A percentile compares a stretch with the other conserved stretches of the same genome.
Evolutionary conservation across 2,329 filamentous ascomycete species (phyloP).

Genomic region (Claviceps quebecensis): DNA sequence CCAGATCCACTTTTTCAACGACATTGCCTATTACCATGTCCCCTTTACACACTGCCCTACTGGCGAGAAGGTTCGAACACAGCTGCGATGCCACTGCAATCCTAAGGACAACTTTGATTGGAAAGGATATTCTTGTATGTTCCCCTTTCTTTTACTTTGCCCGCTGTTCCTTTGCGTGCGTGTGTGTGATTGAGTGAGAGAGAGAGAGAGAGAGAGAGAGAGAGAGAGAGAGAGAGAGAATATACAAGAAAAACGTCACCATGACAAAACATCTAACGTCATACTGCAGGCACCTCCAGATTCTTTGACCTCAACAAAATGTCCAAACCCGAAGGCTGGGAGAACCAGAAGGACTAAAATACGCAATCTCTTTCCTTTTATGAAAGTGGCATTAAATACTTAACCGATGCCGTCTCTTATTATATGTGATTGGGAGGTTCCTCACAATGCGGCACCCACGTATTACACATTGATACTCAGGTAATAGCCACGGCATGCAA

Average conservation of each 20-base stretch:
- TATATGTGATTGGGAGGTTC: neutral
- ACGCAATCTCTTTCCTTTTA: no score
- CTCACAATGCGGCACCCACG: no score
- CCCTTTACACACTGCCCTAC: conserved; percentile 97
- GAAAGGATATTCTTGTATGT: conserved; percentile 93
- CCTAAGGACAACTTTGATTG: conserved; percentile 97
- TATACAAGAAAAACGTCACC: no score
- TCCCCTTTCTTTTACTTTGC: neutral
- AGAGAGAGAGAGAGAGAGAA: no score
- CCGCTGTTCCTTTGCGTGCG: neutral
- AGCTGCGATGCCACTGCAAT: conserved; percentile 88
- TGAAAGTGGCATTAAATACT: neutral
- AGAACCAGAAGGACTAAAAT: conserved; percentile 20
- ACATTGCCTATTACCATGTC: conserved; percentile 96
- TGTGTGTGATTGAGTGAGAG: no score
- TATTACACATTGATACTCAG: no score
- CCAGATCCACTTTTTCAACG: conserved; percentile 96
- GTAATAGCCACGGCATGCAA: no score
- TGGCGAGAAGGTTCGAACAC: conserved; percentile 66
- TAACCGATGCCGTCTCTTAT: neutral
- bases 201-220: no score
- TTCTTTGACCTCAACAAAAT: conserved; percentile 75
- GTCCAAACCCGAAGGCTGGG: conserved; percentile 73
- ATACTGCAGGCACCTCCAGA: conserved; percentile 45
- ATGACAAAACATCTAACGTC: neutral